Evolutionary conservation across 2,329 filamentous ascomycete genomes (phyloP).

Genomic region (Penicillium sp.): DNA sequence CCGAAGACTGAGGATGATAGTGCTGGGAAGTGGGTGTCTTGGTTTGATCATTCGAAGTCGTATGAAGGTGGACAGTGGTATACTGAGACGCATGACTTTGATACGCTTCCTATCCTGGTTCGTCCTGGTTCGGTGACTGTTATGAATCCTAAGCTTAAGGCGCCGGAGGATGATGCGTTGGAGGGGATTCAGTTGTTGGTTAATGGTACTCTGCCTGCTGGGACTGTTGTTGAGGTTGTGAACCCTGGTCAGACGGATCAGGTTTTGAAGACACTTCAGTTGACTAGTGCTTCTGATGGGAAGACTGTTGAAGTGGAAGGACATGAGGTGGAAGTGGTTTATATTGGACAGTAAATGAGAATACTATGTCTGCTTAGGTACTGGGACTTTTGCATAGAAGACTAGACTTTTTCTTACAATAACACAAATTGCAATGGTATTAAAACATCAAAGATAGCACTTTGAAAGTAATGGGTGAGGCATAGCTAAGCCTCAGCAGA

Average conservation of each 20-base stretch:
- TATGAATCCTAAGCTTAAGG: conserved; percentile 36
- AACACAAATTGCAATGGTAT: conserved; percentile 6
- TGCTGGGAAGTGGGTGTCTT: conserved; percentile 57
- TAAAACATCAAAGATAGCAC: background rate
- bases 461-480: background rate
- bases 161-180: conserved; percentile 37
- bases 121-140: conserved; percentile 51
- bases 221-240: conserved; percentile 35
- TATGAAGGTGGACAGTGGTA: conserved; percentile 60
- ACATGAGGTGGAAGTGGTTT: conserved; percentile 33
- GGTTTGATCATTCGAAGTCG: conserved; percentile 52
- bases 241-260: conserved; percentile 35
- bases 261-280: conserved; percentile 32
- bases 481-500: conserved; percentile 12
- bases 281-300: conserved; percentile 24
- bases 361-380: background rate
- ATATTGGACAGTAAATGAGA: conserved; percentile 18
- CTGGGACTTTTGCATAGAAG: background rate
- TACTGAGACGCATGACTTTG: conserved; percentile 64
- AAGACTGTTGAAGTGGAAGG: conserved; percentile 28
- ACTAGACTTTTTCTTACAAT: conserved; percentile 12
- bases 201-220: conserved; percentile 33
- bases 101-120: conserved; percentile 64
- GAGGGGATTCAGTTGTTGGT: conserved; percentile 40
- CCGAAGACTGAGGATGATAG: conserved; percentile 57